A percentile compares a stretch with the other conserved stretches of the same genome.
Evolutionary conservation across 345 rosid species (phyloP).

Genomic region (Eucalyptus tenuipes): DNA sequence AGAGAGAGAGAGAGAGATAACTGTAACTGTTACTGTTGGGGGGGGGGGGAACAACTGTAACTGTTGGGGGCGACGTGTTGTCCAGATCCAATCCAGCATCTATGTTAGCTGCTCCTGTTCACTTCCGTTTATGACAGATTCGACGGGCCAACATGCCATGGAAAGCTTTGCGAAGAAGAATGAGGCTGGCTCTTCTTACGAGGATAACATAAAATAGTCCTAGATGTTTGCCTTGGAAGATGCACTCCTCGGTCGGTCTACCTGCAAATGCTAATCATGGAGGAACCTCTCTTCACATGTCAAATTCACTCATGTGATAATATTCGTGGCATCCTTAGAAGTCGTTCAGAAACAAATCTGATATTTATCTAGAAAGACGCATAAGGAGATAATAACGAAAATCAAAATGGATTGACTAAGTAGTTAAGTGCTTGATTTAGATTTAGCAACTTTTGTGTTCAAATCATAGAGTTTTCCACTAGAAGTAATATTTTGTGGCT

Average conservation of each 20-base stretch:
- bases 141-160: neutral
- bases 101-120: neutral
- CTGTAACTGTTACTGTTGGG: no score
- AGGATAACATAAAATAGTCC: neutral
- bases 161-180: neutral
- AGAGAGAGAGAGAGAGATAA: neutral
- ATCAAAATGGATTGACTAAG: neutral
- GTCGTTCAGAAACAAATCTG: neutral
- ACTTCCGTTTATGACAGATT: neutral
- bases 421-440: neutral
- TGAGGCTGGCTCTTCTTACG: neutral
- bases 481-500: neutral
- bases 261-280: neutral
- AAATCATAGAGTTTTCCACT: neutral
- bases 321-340: neutral
- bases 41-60: neutral
- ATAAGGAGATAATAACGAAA: neutral
- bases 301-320: neutral
- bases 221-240: neutral
- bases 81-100: neutral
- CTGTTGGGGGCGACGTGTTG: neutral
- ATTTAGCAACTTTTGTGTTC: neutral
- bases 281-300: neutral
- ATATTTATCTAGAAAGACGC: neutral
- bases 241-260: neutral